Percentiles rank a stretch among this genome's conserved stretches.
phyloP scores from a whole-genome alignment of 257 asterid species.

The Misopates orontium region DNA sequence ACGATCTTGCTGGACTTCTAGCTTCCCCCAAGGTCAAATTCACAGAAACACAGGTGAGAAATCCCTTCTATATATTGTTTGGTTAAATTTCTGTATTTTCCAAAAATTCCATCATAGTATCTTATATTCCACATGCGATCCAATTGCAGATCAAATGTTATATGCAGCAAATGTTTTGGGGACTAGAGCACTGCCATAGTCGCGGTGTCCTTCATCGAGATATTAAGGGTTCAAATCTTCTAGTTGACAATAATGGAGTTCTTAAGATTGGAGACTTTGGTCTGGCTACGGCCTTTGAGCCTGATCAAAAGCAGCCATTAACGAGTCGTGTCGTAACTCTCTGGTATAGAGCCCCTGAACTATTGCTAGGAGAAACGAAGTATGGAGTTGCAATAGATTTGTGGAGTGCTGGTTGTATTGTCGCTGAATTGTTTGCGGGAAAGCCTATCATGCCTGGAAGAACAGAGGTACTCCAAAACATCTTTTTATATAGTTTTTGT shows the following conservation, averaged over 20 bases:
- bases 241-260: constrained; percentile 22
- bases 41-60: constrained; percentile 23
- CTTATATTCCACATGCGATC: neutral
- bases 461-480: constrained; percentile 16
- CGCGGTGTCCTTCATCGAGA: constrained; percentile 27
- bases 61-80: neutral
- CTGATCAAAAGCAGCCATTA: constrained; percentile 24
- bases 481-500: neutral
- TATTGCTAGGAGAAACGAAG: constrained; percentile 26
- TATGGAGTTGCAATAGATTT: constrained; percentile 27
- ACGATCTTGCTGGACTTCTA: constrained; percentile 29
- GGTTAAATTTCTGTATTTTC: neutral
- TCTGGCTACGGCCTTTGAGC: constrained; percentile 20
- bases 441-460: constrained; percentile 32
- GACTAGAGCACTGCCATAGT: constrained; percentile 27
- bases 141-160: constrained; percentile 28
- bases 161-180: constrained; percentile 22
- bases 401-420: constrained; percentile 29
- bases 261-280: constrained; percentile 29
- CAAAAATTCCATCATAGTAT: neutral
- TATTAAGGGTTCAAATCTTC: constrained; percentile 23
- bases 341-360: constrained; percentile 30
- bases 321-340: constrained; percentile 28
- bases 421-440: constrained; percentile 24
- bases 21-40: constrained; percentile 25